Evolutionary conservation across 352 stramenopile species (phyloP).

Genomic region (Halophytophthora batemanensis): DNA sequence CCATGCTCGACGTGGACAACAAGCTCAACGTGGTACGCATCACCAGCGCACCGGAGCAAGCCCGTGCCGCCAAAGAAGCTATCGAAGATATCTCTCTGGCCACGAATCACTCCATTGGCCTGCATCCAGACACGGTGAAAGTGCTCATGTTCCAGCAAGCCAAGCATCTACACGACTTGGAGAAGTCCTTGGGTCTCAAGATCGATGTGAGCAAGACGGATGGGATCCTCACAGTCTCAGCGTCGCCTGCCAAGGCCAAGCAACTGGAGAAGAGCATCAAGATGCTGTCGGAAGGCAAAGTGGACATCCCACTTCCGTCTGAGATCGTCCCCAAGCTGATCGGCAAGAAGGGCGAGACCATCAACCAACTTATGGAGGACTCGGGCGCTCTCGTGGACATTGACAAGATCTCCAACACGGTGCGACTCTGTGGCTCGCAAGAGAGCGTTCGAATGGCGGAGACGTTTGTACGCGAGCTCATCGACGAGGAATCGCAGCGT

Average conservation of each 20-base stretch:
- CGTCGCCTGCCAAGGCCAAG: constrained; percentile 48
- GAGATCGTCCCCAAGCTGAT: constrained; percentile 83
- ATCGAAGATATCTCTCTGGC: constrained; percentile 75
- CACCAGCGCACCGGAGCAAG: constrained; percentile 49
- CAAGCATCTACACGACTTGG: constrained; percentile 67
- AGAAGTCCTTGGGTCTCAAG: constrained; percentile 54
- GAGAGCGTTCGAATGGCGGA: constrained; percentile 55
- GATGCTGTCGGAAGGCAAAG: constrained; percentile 46
- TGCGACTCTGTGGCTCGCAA: constrained; percentile 57
- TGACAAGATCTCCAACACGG: constrained; percentile 71
- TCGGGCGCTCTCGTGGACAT: constrained; percentile 72
- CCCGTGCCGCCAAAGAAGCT: constrained; percentile 30
- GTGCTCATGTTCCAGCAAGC: constrained; percentile 74
- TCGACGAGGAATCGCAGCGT: constrained; percentile 60
- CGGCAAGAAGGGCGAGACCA: constrained; percentile 81
- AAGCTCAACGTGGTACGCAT: constrained; percentile 53
- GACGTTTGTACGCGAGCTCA: constrained; percentile 57
- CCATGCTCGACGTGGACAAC: constrained; percentile 62
- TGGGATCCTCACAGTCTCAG: constrained; percentile 54
- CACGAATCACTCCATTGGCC: constrained; percentile 57
- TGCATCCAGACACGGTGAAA: constrained; percentile 77
- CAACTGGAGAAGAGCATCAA: constrained; percentile 55
- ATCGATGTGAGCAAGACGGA: constrained; percentile 70
- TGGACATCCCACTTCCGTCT: constrained; percentile 57
- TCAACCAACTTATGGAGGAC: constrained; percentile 83